phyloP scores from a whole-genome alignment of 306 rosid species.

The Malus orientalis region DNA sequence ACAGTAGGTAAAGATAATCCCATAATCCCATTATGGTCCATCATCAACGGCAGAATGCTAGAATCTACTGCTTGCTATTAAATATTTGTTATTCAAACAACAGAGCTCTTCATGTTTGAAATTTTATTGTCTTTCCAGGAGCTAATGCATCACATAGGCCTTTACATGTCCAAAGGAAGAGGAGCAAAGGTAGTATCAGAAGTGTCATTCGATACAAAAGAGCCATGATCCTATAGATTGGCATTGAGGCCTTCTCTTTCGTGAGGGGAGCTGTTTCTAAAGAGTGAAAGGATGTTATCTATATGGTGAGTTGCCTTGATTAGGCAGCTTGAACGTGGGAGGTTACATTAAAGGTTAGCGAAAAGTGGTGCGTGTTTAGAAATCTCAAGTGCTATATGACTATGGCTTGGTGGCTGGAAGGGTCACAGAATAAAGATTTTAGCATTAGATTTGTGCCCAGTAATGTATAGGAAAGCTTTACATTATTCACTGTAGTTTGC shows the following conservation, averaged over 20 bases:
- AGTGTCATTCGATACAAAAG: slow-evolving; percentile 39
- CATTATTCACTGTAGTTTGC: background rate
- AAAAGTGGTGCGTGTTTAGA: background rate
- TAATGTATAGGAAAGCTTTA: background rate
- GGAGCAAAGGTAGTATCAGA: slow-evolving; percentile 83
- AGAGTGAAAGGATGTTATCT: background rate
- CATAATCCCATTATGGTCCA: background rate
- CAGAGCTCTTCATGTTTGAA: background rate
- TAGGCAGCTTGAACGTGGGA: background rate
- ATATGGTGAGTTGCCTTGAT: background rate
- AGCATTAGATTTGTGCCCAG: background rate
- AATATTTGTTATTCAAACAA: background rate
- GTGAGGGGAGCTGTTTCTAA: background rate
- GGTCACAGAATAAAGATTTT: background rate
- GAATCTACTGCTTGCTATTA: background rate
- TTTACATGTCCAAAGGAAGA: slow-evolving; percentile 74
- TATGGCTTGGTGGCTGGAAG: background rate
- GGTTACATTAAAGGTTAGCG: background rate
- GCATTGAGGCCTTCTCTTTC: background rate
- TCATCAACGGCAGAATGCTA: background rate
- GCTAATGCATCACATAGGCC: slow-evolving; percentile 84
- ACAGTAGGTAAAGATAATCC: too few relatives aligned
- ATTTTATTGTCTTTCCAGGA: slow-evolving; percentile 31
- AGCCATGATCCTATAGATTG: background rate
- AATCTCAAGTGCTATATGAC: background rate